These are phyloP conservation scores for Colletotrichum melonis DNA, from an alignment of 2,329 filamentous ascomycete genomes.

Conservation along the genomic window DNA sequence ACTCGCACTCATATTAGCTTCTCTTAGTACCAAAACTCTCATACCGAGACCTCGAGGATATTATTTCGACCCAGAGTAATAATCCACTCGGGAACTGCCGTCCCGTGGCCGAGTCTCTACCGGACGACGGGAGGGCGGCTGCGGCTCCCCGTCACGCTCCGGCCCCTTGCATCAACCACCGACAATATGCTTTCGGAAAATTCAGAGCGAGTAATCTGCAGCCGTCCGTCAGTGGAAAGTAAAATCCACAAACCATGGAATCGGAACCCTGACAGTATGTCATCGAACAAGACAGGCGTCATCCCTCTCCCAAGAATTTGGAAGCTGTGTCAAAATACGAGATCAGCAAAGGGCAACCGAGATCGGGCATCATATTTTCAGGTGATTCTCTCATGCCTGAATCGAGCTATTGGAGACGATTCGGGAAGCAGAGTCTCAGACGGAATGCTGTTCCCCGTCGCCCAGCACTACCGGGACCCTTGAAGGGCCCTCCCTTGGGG, in stretches of 20 bases:
- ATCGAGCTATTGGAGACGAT: not conserved
- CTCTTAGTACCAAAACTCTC: too few relatives aligned
- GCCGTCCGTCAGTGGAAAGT: not conserved
- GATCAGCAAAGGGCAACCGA: not conserved
- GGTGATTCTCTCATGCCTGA: not conserved
- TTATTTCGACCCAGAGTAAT: not conserved
- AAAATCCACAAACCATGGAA: not conserved
- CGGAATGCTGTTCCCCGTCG: not conserved
- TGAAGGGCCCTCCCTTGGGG: slow-evolving; percentile 10
- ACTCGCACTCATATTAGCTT: not conserved
- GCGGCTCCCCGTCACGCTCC: not conserved
- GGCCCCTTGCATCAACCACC: not conserved
- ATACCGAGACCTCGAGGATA: not conserved
- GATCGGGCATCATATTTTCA: not conserved
- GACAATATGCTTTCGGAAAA: not conserved
- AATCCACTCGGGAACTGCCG: not conserved
- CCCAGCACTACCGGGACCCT: not conserved
- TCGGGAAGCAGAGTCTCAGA: not conserved
- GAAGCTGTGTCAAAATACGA: slow-evolving; percentile 13
- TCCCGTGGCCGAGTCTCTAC: not conserved
- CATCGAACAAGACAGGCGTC: not conserved
- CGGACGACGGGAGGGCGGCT: not conserved
- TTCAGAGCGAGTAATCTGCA: not conserved
- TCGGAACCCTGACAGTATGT: not conserved
- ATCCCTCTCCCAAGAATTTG: not conserved